A percentile compares a stretch with the other conserved stretches of the same genome.
These are phyloP conservation scores for Aegilops bicornis DNA, from an alignment of 176 grass and related monocot genomes.

Conservation along the genomic window DNA sequence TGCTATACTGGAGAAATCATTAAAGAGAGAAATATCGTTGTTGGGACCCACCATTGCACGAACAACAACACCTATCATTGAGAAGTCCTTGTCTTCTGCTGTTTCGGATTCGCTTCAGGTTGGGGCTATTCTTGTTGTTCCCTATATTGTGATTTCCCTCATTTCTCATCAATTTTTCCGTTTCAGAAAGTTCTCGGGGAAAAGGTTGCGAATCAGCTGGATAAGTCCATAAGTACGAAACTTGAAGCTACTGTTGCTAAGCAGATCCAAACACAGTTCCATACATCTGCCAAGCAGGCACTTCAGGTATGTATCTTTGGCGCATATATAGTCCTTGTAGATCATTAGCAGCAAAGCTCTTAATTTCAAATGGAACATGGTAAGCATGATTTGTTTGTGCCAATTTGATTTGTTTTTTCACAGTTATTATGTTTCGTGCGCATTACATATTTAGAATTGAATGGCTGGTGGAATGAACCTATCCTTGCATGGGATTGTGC, in stretches of 20 bases:
- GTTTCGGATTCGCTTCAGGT: constrained; percentile 94
- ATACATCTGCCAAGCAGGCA: constrained; percentile 70
- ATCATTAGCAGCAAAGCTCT: constrained; percentile 12
- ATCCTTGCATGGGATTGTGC: not conserved
- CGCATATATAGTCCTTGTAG: not conserved
- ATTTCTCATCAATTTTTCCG: not conserved
- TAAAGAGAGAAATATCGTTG: constrained; percentile 83
- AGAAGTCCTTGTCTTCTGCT: constrained; percentile 73
- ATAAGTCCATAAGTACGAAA: constrained; percentile 76
- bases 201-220: constrained; percentile 82
- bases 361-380: not conserved
- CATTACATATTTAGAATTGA: not conserved
- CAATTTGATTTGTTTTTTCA: not conserved
- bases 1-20: constrained; percentile 59
- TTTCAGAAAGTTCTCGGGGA: constrained; percentile 84
- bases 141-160: not conserved
- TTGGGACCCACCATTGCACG: constrained; percentile 69
- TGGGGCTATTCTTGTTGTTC: constrained; percentile 24
- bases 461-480: constrained; percentile 8
- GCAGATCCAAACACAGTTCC: constrained; percentile 90
- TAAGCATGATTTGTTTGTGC: not conserved
- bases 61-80: constrained; percentile 64
- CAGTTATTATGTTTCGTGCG: not conserved
- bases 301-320: constrained; percentile 64
- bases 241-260: constrained; percentile 74